Base-by-base conservation (phyloP, 495 filamentous ascomycete species). In the Podospora pseudocomata region DNA sequence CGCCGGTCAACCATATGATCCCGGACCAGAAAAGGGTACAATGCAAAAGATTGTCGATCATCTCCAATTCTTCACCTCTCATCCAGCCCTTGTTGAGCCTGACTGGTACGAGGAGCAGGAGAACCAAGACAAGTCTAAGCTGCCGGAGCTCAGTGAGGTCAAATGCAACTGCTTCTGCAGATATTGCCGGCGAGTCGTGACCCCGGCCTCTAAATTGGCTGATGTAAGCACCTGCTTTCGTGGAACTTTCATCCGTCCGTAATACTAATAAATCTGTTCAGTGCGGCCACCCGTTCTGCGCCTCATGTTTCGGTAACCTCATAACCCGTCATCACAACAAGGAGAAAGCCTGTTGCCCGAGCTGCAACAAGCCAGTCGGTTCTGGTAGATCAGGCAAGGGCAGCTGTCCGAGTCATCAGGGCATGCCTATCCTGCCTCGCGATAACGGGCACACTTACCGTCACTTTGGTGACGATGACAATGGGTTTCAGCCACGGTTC, bases 271-370 rank as follows among this genome's bases (percentile, higher is more conserved):
- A 49, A 60, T 26, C 18, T 53, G 9, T 30, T 49, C 11, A 79
- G 74, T 80, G 78, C 61, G 66, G 67, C 9, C 76, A 80, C 65
- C 67, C 72, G n/a, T 78, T 75, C 32, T 79, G 77, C 63, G 27
- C 28, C 2, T 32, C 59, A 13, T 79, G 75, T 55, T 19, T 75
- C 7, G 9, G 3, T 16, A 60, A 60, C 26, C 55, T 53, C 64
- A 23, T 69, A 57, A 7, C 59, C 20, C 5, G 5, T 9, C 15
- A 49, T 32, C 30, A 16, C 9, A 49, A 49, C 7, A 49, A 16
- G 39, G 39, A 16, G 7, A 11, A 11, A 16, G 9, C 39, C 2
- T 49, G 39, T 11, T 49, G 39, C 39, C 39, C 39, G 39, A 13
- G 39, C 39, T 49, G 39, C 19, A 32, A 4, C 60, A 67, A 56